Evolutionary conservation across 2,329 filamentous ascomycete species (phyloP).

Genomic region (Monosporascus cannonballus): DNA sequence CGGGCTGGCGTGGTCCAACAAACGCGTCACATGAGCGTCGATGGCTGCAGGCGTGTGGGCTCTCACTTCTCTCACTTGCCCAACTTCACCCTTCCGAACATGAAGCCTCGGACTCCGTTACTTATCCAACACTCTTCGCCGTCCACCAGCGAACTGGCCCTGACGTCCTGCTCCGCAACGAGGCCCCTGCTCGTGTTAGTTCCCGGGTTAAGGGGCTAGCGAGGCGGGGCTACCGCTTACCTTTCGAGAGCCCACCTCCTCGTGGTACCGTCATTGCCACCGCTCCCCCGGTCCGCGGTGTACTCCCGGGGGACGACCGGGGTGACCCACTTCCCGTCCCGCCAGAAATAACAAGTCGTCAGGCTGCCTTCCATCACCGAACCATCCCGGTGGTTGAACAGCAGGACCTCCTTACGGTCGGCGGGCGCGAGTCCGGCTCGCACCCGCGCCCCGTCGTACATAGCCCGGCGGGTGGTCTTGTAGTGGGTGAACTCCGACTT

Average conservation of each 20-base stretch:
- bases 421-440: slow-evolving; percentile 48
- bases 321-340: slow-evolving; percentile 69
- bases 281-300: slow-evolving; percentile 42
- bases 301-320: slow-evolving; percentile 53
- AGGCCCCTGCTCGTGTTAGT: slow-evolving; percentile 38
- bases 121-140: slow-evolving; percentile 84
- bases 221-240: slow-evolving; percentile 29
- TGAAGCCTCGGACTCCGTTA: slow-evolving; percentile 79
- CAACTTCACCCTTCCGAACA: slow-evolving; percentile 33
- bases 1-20: not conserved
- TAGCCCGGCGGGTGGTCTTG: slow-evolving; percentile 72
- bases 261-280: slow-evolving; percentile 78
- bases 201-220: not conserved
- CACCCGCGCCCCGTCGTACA: slow-evolving; percentile 65
- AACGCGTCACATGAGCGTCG: not conserved
- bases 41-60: not conserved
- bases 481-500: slow-evolving; percentile 67
- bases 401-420: slow-evolving; percentile 64
- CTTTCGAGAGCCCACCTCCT: slow-evolving; percentile 75
- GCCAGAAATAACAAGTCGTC: slow-evolving; percentile 77
- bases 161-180: slow-evolving; percentile 59
- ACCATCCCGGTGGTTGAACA: slow-evolving; percentile 55
- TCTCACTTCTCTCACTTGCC: not conserved
- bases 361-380: slow-evolving; percentile 81
- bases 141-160: slow-evolving; percentile 52